Evolutionary conservation across 257 asterid genomes (phyloP).

Genomic region (Solanum lycopersicoides): DNA sequence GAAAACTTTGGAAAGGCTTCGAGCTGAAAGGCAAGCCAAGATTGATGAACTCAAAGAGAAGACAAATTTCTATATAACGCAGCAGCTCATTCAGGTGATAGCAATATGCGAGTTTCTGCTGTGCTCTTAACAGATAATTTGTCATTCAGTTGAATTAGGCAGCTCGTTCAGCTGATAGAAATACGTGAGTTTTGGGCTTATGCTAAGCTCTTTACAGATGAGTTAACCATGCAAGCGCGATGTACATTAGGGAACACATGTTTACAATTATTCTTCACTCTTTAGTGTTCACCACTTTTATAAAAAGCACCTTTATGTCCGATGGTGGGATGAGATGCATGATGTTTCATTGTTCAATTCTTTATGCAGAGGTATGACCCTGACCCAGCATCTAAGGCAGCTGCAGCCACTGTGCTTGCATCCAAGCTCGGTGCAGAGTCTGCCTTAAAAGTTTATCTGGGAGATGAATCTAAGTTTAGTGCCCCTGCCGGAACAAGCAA

Average conservation of each 20-base stretch:
- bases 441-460: slow-evolving; percentile 48
- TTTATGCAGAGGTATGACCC: slow-evolving; percentile 62
- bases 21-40: slow-evolving; percentile 77
- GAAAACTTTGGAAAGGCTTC: slow-evolving; percentile 64
- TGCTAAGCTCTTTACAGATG: neutral
- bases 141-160: slow-evolving; percentile 6
- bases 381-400: slow-evolving; percentile 88
- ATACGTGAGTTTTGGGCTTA: neutral
- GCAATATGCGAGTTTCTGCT: neutral
- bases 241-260: neutral
- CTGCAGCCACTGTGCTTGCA: slow-evolving; percentile 76
- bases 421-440: slow-evolving; percentile 71
- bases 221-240: neutral
- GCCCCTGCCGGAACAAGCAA: slow-evolving; percentile 39
- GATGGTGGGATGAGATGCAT: neutral
- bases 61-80: slow-evolving; percentile 76
- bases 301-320: neutral
- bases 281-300: neutral
- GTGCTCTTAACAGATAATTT: neutral
- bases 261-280: neutral
- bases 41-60: slow-evolving; percentile 88
- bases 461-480: slow-evolving; percentile 32
- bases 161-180: slow-evolving; percentile 2
- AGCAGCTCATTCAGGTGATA: slow-evolving; percentile 85
- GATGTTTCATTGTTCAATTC: slow-evolving; percentile 16